Evolutionary conservation across 805 yeast species (phyloP).

Genomic region (Myxozyma neotropica): DNA sequence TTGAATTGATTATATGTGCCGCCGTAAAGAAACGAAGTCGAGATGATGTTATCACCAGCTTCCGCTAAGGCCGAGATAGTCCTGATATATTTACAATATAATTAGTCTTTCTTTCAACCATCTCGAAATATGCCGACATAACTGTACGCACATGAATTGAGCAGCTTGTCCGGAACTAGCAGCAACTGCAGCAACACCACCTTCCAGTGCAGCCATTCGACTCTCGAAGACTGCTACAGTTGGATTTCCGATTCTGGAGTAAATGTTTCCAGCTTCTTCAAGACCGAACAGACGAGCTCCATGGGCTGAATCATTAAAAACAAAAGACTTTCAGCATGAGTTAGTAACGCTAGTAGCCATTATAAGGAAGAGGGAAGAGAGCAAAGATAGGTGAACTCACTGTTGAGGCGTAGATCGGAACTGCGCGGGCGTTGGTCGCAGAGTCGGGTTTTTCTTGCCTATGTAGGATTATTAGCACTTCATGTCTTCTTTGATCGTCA

Average conservation of each 20-base stretch:
- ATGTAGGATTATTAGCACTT: not conserved
- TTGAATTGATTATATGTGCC: constrained; percentile 96
- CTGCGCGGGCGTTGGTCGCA: constrained; percentile 76
- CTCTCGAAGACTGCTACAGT: constrained; percentile 89
- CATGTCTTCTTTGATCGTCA: too few species aligned
- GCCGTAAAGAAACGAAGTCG: constrained; percentile 87
- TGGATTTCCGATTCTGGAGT: constrained; percentile 90
- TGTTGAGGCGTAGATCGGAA: constrained; percentile 89
- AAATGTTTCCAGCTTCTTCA: constrained; percentile 80
- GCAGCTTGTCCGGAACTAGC: constrained; percentile 97
- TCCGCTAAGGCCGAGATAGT: constrained; percentile 39
- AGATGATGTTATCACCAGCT: constrained; percentile 84
- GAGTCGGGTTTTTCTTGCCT: constrained; percentile 61
- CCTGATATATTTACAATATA: not conserved
- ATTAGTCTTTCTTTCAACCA: not conserved
- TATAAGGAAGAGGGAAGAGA: not conserved
- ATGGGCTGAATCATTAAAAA: constrained; percentile 82
- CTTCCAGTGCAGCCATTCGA: constrained; percentile 89
- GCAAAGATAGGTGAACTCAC: constrained; percentile 7
- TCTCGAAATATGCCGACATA: not conserved
- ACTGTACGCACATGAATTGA: constrained; percentile 54
- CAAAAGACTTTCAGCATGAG: constrained; percentile 56
- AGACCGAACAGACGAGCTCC: constrained; percentile 90
- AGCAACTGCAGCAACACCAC: constrained; percentile 88
- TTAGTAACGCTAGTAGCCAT: too few species aligned